Evolutionary conservation across 2,329 filamentous ascomycete species (phyloP), one percentile per base, ranked within the genome.

Genomic region (Hypoxylon sp.): DNA sequence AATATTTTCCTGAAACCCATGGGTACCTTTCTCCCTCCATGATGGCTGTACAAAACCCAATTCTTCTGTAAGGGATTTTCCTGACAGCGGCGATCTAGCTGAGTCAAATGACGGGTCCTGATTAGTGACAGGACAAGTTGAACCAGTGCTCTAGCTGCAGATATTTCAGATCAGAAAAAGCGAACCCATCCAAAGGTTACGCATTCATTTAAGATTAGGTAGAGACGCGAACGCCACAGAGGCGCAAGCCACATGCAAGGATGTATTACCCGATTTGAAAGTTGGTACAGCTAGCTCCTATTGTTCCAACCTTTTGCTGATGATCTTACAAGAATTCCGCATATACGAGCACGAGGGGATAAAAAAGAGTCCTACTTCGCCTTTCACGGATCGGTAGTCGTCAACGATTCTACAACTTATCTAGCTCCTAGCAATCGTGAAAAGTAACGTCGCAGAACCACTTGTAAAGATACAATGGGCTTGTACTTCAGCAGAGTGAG

Each of bases 201-300:
- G 64, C 54, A 59, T 31, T 63, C 64, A 62, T 67, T 67, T 67
- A 44, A 59, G 42, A 55, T 44, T 46, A 25, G 33, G 33, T 27
- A 35, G 17, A 53, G 53, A n/a, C 35, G 37, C 37, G 40, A 42
- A 61, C 68, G 68, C 68, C 68, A 68, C 68, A 67, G 53, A 48
- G n/a, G 31, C 59, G 58, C 64, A 68, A 70, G 68, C 68, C 68
- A 70, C 68, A 57, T 33, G 33, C 35, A 64, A 63, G 57, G 61
- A 31, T 59, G 49, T 49, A 17, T 53, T 68, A 20, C 64, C 57
- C 33, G 17, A 65, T 68, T 17, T 31, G 64, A 64, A 70, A 65
- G 64, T 46, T 70, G 44, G 46, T 42, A 63, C 44, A 22, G 30
- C 31, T 68, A 64, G 51, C 54, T 60, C 50, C 11, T n/a, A 53